phyloP scores from a whole-genome alignment of 331 rosid species.

The Spiraea crenata region DNA sequence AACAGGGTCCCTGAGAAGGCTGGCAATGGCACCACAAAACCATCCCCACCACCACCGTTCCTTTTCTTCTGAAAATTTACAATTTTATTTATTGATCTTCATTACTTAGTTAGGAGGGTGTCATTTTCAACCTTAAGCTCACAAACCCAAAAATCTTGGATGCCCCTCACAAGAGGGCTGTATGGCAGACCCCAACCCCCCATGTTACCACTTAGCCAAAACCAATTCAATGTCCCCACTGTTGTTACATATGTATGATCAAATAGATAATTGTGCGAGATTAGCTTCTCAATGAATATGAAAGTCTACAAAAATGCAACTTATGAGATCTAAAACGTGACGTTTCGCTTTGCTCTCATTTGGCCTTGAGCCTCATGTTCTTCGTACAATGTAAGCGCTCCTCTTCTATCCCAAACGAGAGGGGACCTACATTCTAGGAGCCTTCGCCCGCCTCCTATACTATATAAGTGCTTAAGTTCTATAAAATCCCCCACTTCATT shows the following conservation, averaged over 20 bases:
- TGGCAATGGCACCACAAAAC: constrained; percentile 32
- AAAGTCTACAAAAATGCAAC: too few species aligned
- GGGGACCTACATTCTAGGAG: too few species aligned
- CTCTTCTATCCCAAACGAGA: too few species aligned
- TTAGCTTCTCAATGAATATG: too few species aligned
- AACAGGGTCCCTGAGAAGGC: constrained; percentile 25
- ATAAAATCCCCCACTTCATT: constrained; percentile 15
- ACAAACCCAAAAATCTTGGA: constrained; percentile 11
- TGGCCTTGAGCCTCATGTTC: too few species aligned
- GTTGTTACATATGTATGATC: not conserved
- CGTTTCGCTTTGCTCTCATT: too few species aligned
- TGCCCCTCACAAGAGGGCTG: constrained; percentile 22
- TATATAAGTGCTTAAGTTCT: not conserved
- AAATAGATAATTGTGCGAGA: too few species aligned
- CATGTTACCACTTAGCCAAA: constrained; percentile 29
- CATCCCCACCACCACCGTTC: not conserved
- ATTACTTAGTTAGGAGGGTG: constrained; percentile 3
- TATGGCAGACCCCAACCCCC: constrained; percentile 27
- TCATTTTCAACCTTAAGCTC: constrained; percentile 22
- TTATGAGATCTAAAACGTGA: too few species aligned
- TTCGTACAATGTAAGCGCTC: too few species aligned
- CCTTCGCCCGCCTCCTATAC: too few species aligned
- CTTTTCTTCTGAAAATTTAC: not conserved
- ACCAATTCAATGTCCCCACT: constrained; percentile 28
- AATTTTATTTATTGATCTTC: not conserved